Conservation (phyloP, 306 rosid genomes). For the Cyclanthera cordifolia region DNA sequence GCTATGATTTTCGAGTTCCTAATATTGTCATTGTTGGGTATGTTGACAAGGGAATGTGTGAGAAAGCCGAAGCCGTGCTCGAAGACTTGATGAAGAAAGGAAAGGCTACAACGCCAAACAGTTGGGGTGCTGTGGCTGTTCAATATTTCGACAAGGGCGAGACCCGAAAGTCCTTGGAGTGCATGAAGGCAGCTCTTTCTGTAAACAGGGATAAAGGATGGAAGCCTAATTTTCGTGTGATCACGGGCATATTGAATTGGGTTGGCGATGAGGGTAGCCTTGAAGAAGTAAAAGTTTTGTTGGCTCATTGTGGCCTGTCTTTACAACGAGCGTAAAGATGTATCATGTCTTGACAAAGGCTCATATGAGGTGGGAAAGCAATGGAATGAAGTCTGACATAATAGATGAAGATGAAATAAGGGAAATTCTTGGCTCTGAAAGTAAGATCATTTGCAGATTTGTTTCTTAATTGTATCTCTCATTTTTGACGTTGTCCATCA, state of each 20-base stretch:
- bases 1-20: slow-evolving; percentile 57
- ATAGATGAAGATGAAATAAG: slow-evolving; percentile 29
- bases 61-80: slow-evolving; percentile 58
- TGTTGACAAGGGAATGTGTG: slow-evolving; percentile 32
- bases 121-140: slow-evolving; percentile 52
- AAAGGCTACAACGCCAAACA: slow-evolving; percentile 37
- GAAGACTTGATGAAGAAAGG: slow-evolving; percentile 39
- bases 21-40: slow-evolving; percentile 39
- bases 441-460: neutral
- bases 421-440: slow-evolving; percentile 22
- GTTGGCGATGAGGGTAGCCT: slow-evolving; percentile 45
- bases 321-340: slow-evolving; percentile 34
- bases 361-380: too few relatives aligned
- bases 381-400: slow-evolving; percentile 41
- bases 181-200: slow-evolving; percentile 42
- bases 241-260: slow-evolving; percentile 35
- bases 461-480: neutral
- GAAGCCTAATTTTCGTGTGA: slow-evolving; percentile 40
- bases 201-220: slow-evolving; percentile 29
- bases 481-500: neutral
- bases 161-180: slow-evolving; percentile 40
- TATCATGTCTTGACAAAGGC: slow-evolving; percentile 47
- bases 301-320: slow-evolving; percentile 24
- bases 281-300: slow-evolving; percentile 53
- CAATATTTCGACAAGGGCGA: slow-evolving; percentile 39